Evolutionary conservation across 495 filamentous ascomycete genomes (phyloP), one percentile per base, ranked within the genome.

Genomic region (Lentithecium fluviatile): DNA sequence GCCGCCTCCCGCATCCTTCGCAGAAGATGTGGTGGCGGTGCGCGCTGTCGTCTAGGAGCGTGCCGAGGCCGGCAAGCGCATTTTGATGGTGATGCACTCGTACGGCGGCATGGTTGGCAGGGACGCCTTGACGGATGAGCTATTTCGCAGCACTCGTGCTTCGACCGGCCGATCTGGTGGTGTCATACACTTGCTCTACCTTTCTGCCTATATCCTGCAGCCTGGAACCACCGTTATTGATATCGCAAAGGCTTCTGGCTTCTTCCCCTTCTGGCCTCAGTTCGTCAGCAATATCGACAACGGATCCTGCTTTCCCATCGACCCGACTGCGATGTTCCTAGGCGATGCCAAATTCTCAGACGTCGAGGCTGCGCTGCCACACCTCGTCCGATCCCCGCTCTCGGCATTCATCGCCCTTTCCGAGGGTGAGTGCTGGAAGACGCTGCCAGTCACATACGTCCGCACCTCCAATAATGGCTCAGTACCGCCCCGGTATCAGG

Each of bases 21-120:
- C 60, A 19, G 66, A 73, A n/a, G 71, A 76, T 49, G 56, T 71
- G 15, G 61, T 60, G 21, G 47, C 45, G 36, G 64, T 78, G 3
- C 71, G 65, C 42, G 47, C 49, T 12, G 24, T 70, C 7, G 53
- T 71, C 6, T 38, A 62, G 6, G 45, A 56, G 1, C 67, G 74
- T 8, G 59, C 70, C 40, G 66, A 71, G 0, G 53, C 66, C 15
- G 73, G 69, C 25, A 59, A 69, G 23, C 58, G 59, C 8, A 60
- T 77, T 23, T 26, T 76, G 6, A 64, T 76, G 62, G 56, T 78
- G 26, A 67, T 75, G 55, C 76, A 78, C 56, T 78, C 76, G 11
- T 78, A 75, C 38, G 76, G 75, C 32, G 76, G 77, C 13, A 62
- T 68, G 17, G 66, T 76, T 37, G 74, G 75, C 23, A 73, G 69